These are phyloP conservation scores for Solanum corneliomulleri DNA, from an alignment of 257 asterid species.

Conservation along the genomic window DNA sequence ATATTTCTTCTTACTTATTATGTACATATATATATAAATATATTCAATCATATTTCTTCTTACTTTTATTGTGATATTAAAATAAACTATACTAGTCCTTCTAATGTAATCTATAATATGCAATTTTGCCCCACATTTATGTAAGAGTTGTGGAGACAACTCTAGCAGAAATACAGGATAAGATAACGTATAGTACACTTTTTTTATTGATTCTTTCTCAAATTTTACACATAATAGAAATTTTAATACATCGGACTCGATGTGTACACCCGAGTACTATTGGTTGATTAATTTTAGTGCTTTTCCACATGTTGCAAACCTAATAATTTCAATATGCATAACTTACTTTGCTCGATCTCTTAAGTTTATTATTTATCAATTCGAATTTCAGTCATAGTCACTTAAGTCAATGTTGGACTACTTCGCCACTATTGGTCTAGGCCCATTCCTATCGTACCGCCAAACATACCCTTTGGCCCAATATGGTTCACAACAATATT, in stretches of 20 bases:
- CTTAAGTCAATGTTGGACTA: background rate
- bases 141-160: background rate
- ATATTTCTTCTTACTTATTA: too few species aligned
- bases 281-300: background rate
- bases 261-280: background rate
- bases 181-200: too few species aligned
- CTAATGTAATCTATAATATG: background rate
- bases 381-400: background rate
- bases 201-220: background rate
- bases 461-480: background rate
- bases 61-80: background rate
- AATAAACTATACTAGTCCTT: background rate
- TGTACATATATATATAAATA: too few species aligned
- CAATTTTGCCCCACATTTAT: background rate
- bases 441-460: background rate
- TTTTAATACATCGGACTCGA: accelerated
- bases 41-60: background rate
- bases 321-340: background rate
- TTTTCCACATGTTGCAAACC: background rate
- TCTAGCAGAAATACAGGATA: too few species aligned
- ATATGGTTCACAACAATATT: background rate
- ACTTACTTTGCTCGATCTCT: background rate
- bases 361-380: background rate
- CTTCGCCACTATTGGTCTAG: background rate
- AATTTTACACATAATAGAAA: too few species aligned